These are phyloP conservation scores for Rutstroemia sp. DNA, from an alignment of 2,329 filamentous ascomycete genomes.

Conservation along the genomic window DNA sequence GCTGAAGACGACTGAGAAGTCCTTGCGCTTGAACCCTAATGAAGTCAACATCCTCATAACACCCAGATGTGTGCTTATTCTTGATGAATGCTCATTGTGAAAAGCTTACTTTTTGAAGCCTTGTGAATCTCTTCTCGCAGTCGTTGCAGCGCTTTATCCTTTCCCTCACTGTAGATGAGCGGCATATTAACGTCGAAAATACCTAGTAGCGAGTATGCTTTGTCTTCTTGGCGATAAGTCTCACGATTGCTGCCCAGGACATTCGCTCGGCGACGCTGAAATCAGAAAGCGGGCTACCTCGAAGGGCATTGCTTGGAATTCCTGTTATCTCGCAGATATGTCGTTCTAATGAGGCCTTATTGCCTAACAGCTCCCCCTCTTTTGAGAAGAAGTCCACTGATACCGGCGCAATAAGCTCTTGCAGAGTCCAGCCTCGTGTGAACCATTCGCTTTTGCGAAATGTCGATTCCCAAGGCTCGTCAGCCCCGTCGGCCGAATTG, in stretches of 20 bases:
- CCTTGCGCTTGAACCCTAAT: too few relatives aligned
- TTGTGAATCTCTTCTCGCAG: slow-evolving; percentile 30
- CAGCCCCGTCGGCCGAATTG: too few relatives aligned
- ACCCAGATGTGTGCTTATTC: too few relatives aligned
- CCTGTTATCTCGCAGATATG: slow-evolving; percentile 12
- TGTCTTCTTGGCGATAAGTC: slow-evolving; percentile 32
- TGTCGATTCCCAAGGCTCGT: slow-evolving; percentile 6
- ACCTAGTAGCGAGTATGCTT: slow-evolving; percentile 24
- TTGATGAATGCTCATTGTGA: too few relatives aligned
- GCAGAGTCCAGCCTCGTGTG: not conserved
- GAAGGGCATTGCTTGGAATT: slow-evolving; percentile 10
- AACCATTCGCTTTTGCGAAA: slow-evolving; percentile 7
- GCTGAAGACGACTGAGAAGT: too few relatives aligned
- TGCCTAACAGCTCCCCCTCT: slow-evolving; percentile 9
- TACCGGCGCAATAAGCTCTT: slow-evolving; percentile 8
- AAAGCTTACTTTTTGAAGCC: not conserved
- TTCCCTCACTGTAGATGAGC: not conserved
- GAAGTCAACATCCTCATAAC: too few relatives aligned
- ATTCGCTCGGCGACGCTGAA: slow-evolving; percentile 27
- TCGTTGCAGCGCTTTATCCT: slow-evolving; percentile 26
- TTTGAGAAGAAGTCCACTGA: slow-evolving; percentile 16
- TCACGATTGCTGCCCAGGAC: slow-evolving; percentile 31
- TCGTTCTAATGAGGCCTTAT: slow-evolving; percentile 12
- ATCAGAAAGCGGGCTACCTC: slow-evolving; percentile 5
- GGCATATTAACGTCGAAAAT: slow-evolving; percentile 39